Conservation (phyloP, 2,329 filamentous ascomycete species). For the Pseudocercospora fijiensis region DNA sequence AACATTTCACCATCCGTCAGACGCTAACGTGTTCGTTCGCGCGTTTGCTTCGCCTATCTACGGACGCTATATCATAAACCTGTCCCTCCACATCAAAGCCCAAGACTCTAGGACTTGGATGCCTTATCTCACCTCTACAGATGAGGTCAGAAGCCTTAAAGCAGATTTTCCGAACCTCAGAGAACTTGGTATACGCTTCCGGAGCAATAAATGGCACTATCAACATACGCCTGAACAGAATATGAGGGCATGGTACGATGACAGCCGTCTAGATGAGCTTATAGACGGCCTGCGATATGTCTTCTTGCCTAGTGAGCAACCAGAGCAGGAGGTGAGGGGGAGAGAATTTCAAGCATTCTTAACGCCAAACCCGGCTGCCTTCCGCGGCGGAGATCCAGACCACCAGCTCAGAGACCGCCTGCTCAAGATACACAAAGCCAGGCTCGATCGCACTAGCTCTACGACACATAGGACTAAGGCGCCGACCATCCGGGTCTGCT, state of each 20-base stretch:
- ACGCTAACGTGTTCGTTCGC: conserved; percentile 42
- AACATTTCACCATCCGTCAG: conserved; percentile 40
- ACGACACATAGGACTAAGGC: conserved; percentile 7
- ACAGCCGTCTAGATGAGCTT: conserved; percentile 33
- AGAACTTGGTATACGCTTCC: conserved; percentile 35
- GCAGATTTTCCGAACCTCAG: conserved; percentile 37
- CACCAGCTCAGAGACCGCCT: conserved; percentile 24
- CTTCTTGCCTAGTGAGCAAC: conserved; percentile 26
- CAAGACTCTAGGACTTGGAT: conserved; percentile 41
- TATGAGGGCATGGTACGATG: conserved; percentile 33
- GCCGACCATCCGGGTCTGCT: conserved; percentile 33
- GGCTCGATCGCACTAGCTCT: conserved; percentile 3
- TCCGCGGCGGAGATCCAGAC: conserved; percentile 17
- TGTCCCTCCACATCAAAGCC: conserved; percentile 37
- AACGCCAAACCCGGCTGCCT: conserved; percentile 13
- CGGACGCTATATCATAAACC: conserved; percentile 25
- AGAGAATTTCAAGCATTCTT: conserved; percentile 23
- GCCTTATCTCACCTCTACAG: conserved; percentile 37
- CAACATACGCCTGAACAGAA: conserved; percentile 30
- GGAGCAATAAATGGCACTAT: conserved; percentile 38
- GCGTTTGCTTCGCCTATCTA: conserved; percentile 31
- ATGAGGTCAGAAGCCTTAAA: conserved; percentile 33
- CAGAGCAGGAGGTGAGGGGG: conserved; percentile 17
- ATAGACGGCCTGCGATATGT: conserved; percentile 34
- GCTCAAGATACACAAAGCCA: conserved; percentile 22